Base-by-base conservation (phyloP, 257 asterid species). In the Capsicum chinense region DNA sequence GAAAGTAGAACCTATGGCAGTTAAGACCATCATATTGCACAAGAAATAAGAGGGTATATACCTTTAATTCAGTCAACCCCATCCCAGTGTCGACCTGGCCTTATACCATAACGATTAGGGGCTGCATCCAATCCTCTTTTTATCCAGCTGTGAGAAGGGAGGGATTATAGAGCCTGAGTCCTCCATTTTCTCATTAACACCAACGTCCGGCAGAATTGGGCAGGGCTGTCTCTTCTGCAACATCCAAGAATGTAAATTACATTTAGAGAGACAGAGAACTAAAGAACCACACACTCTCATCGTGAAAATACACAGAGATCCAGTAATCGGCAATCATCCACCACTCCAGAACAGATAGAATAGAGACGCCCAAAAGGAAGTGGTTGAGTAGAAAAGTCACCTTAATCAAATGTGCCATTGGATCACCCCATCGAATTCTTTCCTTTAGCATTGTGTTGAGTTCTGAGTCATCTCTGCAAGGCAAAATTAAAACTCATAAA, bases 31-130 rank as follows among this genome's bases (percentile, higher is more conserved):
- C 42, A 39, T 39, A 39, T 39, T 39, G 5, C 42, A 83, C 26
- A 83, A 4, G 44, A 57, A 52, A 39, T 44, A 15, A 56, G 48
- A 26, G 47, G 21, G 33, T 13, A 17, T 90, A 79, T 83, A 94
- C 97, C 98, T 7, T 54, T 94, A 74, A 97, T 94, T 33, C 98
- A 95, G 76, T 95, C 97, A 4, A 95, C 99, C 14, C 98, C 98
- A 84, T 95, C 99, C 99, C 98, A 95, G 85, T 94, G 99, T 88
- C 99, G 88, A 63, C 99, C 99, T 0, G 98, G 98, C 87, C 88
- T 95, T 88, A 95, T 94, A 59, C 94, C 95, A 69, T 95, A 94
- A 17, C 98, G 97, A 81, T 95, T 95, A 14, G 94, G 91, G n/a
- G 97, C 94, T 64, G 93, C 93, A 57, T 91, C 95, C 10, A 92